Base-by-base conservation (phyloP, 805 yeast genomes). In the Kazachstania africana region DNA sequence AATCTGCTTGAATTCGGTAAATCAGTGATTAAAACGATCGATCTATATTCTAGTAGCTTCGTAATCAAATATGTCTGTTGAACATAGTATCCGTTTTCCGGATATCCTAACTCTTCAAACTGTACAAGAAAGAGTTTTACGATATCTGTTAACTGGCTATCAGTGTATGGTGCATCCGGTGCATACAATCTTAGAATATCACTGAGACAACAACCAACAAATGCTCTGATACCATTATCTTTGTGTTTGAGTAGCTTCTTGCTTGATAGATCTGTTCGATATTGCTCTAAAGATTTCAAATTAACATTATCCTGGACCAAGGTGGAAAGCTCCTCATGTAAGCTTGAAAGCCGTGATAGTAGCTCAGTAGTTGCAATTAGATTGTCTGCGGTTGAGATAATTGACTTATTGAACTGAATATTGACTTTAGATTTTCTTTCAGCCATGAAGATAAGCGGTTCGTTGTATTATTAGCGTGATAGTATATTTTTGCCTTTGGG, bases 111-210 rank as follows among this genome's bases (percentile, higher is more conserved):
- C 28, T 63, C 65, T 33, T 63, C 63, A 40, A 87, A 70, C 48
- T 80, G 85, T 17, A 57, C 51, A 37, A 78, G 65, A 45, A 84
- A 72, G 6, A 81, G 62, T 40, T 66, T 70, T 59, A 85, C 83
- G 13, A 83, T 68, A 4, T 63, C 75, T 1, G 73, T 60, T 24
- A 85, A 60, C 41, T 78, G 76, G 2, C 59, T 39, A 16, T 75
- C 73, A 2, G 79, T 72, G 53, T 68, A 85, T 4, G 96, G 95
- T 5, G 95, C 94, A 49, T 85, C 82, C 0, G 95, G 95, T 1
- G 94, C 95, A 45, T 67, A 78, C 12, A 87, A 53, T 36, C 94
- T 63, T 26, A 85, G 55, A 8, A 87, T 62, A 49, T 85, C 94
- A 5, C 84, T 65, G 6, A 84, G 39, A 39, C 91, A 75, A 46